Evolutionary conservation across 176 grass and related monocot genomes (phyloP).

Genomic region (Avena insularis): DNA sequence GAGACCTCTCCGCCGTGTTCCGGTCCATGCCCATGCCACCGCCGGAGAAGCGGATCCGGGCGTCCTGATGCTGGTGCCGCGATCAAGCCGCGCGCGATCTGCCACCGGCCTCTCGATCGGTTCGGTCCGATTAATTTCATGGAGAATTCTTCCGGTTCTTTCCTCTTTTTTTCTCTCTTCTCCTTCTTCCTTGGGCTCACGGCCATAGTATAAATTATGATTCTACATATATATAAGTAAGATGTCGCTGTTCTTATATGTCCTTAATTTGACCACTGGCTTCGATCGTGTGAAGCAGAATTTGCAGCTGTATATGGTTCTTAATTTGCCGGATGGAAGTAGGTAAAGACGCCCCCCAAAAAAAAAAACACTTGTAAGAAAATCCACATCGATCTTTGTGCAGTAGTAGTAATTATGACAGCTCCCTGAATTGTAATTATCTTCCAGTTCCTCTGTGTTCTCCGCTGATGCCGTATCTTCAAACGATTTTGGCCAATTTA

Average conservation of each 20-base stretch:
- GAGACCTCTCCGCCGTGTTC: constrained; percentile 71
- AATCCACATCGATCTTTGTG: background rate
- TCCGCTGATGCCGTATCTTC: background rate
- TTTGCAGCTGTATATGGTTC: constrained; percentile 46
- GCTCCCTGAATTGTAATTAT: constrained; percentile 15
- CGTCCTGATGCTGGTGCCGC: constrained; percentile 42
- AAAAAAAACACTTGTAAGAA: constrained; percentile 19
- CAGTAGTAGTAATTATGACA: constrained; percentile 24
- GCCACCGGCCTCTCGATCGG: constrained; percentile 15
- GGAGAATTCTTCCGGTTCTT: constrained; percentile 51
- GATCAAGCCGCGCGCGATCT: constrained; percentile 29
- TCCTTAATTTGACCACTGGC: background rate
- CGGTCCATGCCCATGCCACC: constrained; percentile 55
- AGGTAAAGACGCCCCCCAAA: no score
- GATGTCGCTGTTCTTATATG: constrained; percentile 22
- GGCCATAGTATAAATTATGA: constrained; percentile 60
- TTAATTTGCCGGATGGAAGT: background rate
- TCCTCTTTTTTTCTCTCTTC: background rate
- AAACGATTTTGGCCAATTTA: constrained; percentile 20
- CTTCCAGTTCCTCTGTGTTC: background rate
- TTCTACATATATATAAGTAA: constrained; percentile 51
- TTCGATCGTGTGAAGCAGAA: constrained; percentile 39
- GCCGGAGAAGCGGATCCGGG: constrained; percentile 79
- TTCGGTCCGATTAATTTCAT: constrained; percentile 40
- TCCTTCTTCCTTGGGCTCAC: background rate